Percentiles rank a stretch among this genome's conserved stretches.
phyloP scores from a whole-genome alignment of 805 yeast species.

The Allodekkera sacchari region DNA sequence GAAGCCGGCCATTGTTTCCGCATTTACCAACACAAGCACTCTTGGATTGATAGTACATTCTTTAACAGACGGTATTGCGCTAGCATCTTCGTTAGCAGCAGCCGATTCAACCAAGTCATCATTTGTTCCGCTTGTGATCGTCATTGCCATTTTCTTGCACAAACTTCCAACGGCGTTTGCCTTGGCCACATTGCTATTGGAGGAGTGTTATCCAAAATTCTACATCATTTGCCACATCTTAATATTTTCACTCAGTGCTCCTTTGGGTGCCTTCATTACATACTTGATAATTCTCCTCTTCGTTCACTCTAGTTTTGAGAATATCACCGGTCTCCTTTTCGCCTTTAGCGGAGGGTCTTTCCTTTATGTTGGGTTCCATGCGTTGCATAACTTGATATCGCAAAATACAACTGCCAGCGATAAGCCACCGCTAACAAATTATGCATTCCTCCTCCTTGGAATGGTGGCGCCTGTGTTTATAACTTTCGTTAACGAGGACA shows the following conservation, averaged over 20 bases:
- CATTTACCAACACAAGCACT: slow-evolving; percentile 39
- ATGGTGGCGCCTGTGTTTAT: slow-evolving; percentile 22
- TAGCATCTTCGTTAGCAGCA: slow-evolving; percentile 41
- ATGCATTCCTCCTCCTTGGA: slow-evolving; percentile 17
- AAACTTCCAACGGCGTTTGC: slow-evolving; percentile 73
- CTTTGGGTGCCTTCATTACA: slow-evolving; percentile 48
- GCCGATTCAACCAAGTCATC: slow-evolving; percentile 23
- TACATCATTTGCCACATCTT: slow-evolving; percentile 38
- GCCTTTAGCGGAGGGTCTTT: slow-evolving; percentile 69
- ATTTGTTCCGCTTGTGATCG: slow-evolving; percentile 30
- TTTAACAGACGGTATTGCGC: slow-evolving; percentile 63
- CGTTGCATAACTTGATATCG: slow-evolving; percentile 25
- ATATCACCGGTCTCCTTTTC: slow-evolving; percentile 40
- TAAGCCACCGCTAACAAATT: slow-evolving; percentile 6
- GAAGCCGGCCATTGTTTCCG: slow-evolving; percentile 13
- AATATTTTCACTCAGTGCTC: slow-evolving; percentile 52
- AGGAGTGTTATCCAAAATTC: slow-evolving; percentile 22
- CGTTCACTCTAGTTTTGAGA: slow-evolving; percentile 19
- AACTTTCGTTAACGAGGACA: slow-evolving; percentile 17
- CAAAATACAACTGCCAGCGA: not conserved
- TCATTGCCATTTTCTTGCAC: slow-evolving; percentile 57
- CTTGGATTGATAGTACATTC: slow-evolving; percentile 62
- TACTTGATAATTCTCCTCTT: slow-evolving; percentile 21
- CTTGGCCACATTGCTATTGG: slow-evolving; percentile 44
- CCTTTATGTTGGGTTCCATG: slow-evolving; percentile 60